Percentiles rank a stretch among this genome's conserved stretches.
These are phyloP conservation scores for Kodamaea fungicola DNA, from an alignment of 1,139 yeast genomes.

Conservation along the genomic window DNA sequence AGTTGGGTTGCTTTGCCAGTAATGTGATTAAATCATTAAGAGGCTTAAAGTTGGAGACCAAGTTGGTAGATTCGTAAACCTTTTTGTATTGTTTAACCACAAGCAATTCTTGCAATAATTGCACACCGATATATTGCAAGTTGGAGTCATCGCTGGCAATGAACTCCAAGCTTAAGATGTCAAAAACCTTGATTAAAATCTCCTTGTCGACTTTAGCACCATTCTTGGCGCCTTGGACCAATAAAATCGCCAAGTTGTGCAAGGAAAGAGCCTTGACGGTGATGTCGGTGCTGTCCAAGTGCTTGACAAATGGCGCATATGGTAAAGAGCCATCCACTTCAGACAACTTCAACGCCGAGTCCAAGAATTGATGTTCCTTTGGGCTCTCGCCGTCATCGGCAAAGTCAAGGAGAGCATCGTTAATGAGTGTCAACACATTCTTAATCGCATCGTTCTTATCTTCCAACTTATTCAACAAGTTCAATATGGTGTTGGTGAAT, in stretches of 20 bases:
- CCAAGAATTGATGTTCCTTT: conserved; percentile 33
- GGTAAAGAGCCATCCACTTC: conserved; percentile 50
- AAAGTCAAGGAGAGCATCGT: conserved; percentile 53
- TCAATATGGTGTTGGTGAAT: conserved; percentile 57
- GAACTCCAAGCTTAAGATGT: conserved; percentile 36
- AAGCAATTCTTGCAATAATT: conserved; percentile 61
- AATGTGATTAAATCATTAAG: conserved; percentile 36
- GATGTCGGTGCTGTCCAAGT: conserved; percentile 45
- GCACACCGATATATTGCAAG: conserved; percentile 64
- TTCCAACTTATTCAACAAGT: conserved; percentile 50
- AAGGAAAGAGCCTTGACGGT: conserved; percentile 45
- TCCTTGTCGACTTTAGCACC: conserved; percentile 24
- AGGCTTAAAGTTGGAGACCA: conserved; percentile 51
- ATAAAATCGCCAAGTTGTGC: conserved; percentile 42
- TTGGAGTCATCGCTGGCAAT: conserved; percentile 47
- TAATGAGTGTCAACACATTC: conserved; percentile 64
- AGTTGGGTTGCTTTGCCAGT: conserved; percentile 41
- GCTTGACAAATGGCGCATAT: conserved; percentile 52
- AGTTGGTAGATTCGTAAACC: conserved; percentile 53
- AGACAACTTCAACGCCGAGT: conserved; percentile 44
- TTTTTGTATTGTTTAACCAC: conserved; percentile 56
- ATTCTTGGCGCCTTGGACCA: conserved; percentile 24
- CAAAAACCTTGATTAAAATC: conserved; percentile 40
- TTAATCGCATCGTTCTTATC: conserved; percentile 70
- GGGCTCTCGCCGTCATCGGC: conserved; percentile 17